Percentiles rank a stretch among this genome's conserved stretches.
Evolutionary conservation across 441 rosid genomes (phyloP).

Genomic region (Gossypium gossypioides): DNA sequence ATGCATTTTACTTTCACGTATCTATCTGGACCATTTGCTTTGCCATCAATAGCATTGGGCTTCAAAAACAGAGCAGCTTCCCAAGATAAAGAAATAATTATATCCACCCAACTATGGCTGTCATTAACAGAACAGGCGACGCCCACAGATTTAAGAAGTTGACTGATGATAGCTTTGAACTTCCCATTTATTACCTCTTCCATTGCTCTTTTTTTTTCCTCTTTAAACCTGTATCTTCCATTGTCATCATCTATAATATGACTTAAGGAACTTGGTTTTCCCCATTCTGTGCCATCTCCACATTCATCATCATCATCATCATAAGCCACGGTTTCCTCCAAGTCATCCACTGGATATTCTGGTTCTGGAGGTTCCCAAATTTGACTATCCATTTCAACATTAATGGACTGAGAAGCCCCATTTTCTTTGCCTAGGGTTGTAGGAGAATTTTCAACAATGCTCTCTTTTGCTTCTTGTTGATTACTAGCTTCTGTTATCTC

Average conservation of each 20-base stretch:
- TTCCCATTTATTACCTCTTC: conserved; percentile 56
- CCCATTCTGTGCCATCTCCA: conserved; percentile 67
- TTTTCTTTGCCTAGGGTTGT: conserved; percentile 23
- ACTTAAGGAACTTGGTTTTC: conserved; percentile 48
- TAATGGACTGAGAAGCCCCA: conserved; percentile 22
- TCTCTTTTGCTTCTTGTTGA: conserved; percentile 27
- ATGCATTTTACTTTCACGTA: conserved; percentile 90
- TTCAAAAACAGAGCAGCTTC: conserved; percentile 77
- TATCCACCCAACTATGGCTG: conserved; percentile 57
- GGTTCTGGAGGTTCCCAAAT: conserved; percentile 92
- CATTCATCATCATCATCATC: conserved; percentile 76
- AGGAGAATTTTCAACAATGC: conserved; percentile 18
- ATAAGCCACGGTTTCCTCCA: conserved; percentile 45
- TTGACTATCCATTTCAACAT: conserved; percentile 28
- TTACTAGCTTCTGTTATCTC: conserved; percentile 30
- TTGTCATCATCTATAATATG: conserved; percentile 28
- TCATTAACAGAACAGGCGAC: conserved; percentile 29
- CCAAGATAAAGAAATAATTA: conserved; percentile 68
- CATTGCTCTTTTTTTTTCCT: conserved; percentile 53
- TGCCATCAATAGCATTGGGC: conserved; percentile 53
- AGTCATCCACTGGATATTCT: conserved; percentile 54
- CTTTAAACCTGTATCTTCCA: conserved; percentile 35
- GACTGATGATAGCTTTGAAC: conserved; percentile 51
- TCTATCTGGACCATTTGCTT: conserved; percentile 46
- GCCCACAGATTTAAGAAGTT: conserved; percentile 49